Base-by-base conservation (phyloP, 1,139 yeast species). In the Lodderomyces theae region DNA sequence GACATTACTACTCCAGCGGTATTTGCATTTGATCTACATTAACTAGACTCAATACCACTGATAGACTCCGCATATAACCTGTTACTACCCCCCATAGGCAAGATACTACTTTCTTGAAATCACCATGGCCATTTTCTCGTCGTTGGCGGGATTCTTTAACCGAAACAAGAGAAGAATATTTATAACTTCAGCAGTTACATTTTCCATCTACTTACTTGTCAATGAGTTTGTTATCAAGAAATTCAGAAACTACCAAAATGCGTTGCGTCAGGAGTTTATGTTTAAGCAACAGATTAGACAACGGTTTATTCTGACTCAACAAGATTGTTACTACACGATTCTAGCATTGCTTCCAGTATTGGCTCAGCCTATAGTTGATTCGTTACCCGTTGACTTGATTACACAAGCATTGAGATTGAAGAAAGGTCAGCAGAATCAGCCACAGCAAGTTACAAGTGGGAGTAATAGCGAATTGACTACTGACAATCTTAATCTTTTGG, bases 231-330 rank as follows among this genome's bases (percentile, higher is more conserved):
- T 86, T 26, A 69, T 80, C 49, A 67, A 71, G 51, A 80, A 81
- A 59, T 67, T 87, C 48, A 65, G 74, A 40, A 82, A 82, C 57
- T 75, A 84, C 51, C 90, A 84, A 57, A 78, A 82, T 49, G 72
- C 82, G 37, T 64, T 88, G 44, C 74, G 78, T 44, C 86, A 86
- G 52, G 95, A 88, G 62, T 77, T 84, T 43, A 79, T 83, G 45
- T 83, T 89, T 40, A 80, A 83, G 52, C 96, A 87, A 55, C 95
- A 86, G 53, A 83, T 84, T 42, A 74, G 72, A 49, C 63, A 81
- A 50, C 66, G 96, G 46, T 92, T 89, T 56, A 80, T 85, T 41
- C 97, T 89, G 65, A 92, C 96, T 16, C 97, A 90, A 57, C 84
- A 83, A 53, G 97, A 92, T 63, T 87, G 96, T 38, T 75, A 86